Conservation (phyloP, 2,329 filamentous ascomycete genomes). For the Aspergillus sp. region DNA sequence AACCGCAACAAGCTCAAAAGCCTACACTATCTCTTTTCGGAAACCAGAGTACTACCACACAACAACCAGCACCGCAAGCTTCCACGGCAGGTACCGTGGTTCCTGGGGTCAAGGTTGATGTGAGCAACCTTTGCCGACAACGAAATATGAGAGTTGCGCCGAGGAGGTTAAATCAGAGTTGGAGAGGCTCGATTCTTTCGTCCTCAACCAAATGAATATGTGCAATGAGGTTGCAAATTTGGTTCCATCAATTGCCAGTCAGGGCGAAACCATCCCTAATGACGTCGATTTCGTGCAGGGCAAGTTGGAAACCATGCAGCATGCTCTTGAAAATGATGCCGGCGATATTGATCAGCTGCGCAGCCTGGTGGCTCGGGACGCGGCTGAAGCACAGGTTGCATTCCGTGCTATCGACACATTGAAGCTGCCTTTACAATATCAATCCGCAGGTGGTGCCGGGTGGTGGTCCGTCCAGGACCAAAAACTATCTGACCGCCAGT, state of each 20-base stretch:
- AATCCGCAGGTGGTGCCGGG: slow-evolving; percentile 41
- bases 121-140: slow-evolving; percentile 78
- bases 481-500: slow-evolving; percentile 33
- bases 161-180: slow-evolving; percentile 77
- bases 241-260: slow-evolving; percentile 57
- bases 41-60: slow-evolving; percentile 24
- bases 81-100: slow-evolving; percentile 37
- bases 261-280: slow-evolving; percentile 60
- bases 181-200: slow-evolving; percentile 70
- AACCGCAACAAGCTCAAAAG: slow-evolving; percentile 46
- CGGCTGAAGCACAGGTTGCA: slow-evolving; percentile 64
- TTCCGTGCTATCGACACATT: slow-evolving; percentile 73
- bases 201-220: slow-evolving; percentile 69
- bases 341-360: slow-evolving; percentile 55
- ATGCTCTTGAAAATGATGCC: slow-evolving; percentile 59
- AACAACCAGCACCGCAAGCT: slow-evolving; percentile 29
- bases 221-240: slow-evolving; percentile 74
- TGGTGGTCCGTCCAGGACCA: slow-evolving; percentile 39
- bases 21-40: slow-evolving; percentile 37
- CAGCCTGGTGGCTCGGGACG: slow-evolving; percentile 59
- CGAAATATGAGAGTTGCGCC: slow-evolving; percentile 84
- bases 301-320: slow-evolving; percentile 60
- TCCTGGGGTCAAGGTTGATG: slow-evolving; percentile 72
- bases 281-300: slow-evolving; percentile 61
- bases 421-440: slow-evolving; percentile 62